Percentiles rank a stretch among this genome's conserved stretches.
phyloP scores from a whole-genome alignment of 805 yeast species.

The Blastobotrys terrestris region DNA sequence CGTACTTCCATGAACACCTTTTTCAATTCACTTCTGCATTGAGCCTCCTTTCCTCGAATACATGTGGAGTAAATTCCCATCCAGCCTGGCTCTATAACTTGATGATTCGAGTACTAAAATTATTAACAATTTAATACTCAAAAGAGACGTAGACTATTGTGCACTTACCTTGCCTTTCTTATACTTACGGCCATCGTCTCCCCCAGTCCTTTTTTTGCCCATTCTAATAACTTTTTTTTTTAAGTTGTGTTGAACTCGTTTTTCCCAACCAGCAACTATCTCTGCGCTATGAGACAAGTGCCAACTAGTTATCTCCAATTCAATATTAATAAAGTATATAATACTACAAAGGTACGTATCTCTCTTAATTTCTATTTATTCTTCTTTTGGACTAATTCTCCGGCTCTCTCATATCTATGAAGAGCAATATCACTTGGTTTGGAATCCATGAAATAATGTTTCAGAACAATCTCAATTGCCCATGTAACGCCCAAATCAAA shows the following conservation, averaged over 20 bases:
- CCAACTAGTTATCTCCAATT: not conserved
- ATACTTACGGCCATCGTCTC: slow-evolving; percentile 5
- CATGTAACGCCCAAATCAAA: slow-evolving; percentile 73
- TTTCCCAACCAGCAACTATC: too few relatives aligned
- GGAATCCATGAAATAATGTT: slow-evolving; percentile 77
- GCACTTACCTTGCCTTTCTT: slow-evolving; percentile 10
- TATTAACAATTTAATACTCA: too few relatives aligned
- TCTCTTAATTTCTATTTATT: slow-evolving; percentile 13
- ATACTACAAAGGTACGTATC: not conserved
- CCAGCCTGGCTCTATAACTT: slow-evolving; percentile 68
- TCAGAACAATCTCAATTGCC: slow-evolving; percentile 73
- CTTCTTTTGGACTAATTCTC: slow-evolving; percentile 21
- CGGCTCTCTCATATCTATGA: slow-evolving; percentile 27
- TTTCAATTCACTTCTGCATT: slow-evolving; percentile 68
- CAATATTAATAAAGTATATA: not conserved
- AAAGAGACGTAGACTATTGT: too few relatives aligned
- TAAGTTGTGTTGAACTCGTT: not conserved
- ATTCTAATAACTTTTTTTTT: too few relatives aligned
- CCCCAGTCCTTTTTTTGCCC: slow-evolving; percentile 10
- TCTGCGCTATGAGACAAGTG: not conserved
- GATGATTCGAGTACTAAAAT: not conserved
- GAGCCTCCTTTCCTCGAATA: slow-evolving; percentile 69
- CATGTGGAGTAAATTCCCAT: slow-evolving; percentile 89
- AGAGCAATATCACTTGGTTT: slow-evolving; percentile 87
- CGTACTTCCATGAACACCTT: slow-evolving; percentile 47